These are phyloP conservation scores for Pyricularia pennisetigena DNA, from an alignment of 2,329 filamentous ascomycete genomes.

Conservation along the genomic window DNA sequence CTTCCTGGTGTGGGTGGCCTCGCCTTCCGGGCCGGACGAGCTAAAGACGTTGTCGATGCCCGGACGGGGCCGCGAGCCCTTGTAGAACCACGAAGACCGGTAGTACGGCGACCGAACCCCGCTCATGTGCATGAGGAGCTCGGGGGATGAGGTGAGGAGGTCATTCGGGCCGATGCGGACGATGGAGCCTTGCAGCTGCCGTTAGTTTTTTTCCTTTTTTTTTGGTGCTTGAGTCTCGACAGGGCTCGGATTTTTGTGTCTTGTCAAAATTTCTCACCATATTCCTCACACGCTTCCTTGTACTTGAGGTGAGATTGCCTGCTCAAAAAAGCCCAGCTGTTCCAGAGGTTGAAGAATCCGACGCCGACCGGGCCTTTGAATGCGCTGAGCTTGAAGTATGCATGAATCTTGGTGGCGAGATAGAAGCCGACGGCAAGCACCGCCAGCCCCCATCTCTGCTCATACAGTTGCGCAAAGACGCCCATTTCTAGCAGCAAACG, in stretches of 20 bases:
- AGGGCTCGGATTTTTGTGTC: too few species aligned
- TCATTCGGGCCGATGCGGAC: constrained; percentile 25
- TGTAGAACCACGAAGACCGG: constrained; percentile 19
- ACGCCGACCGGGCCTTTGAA: constrained; percentile 23
- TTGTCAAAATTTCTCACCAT: constrained; percentile 11
- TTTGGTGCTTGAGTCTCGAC: too few species aligned
- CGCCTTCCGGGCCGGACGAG: constrained; percentile 14
- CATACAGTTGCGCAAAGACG: not conserved
- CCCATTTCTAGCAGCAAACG: not conserved
- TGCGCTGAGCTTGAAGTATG: constrained; percentile 18
- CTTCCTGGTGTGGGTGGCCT: constrained; percentile 29
- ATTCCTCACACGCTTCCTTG: constrained; percentile 16
- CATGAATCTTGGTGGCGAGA: not conserved
- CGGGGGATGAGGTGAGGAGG: constrained; percentile 23
- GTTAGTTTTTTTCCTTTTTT: not conserved
- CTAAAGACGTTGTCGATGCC: constrained; percentile 22
- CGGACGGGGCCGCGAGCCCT: constrained; percentile 23
- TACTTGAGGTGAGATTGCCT: constrained; percentile 15
- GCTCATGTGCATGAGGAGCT: constrained; percentile 22
- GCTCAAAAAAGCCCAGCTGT: constrained; percentile 16
- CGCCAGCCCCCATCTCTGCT: not conserved
- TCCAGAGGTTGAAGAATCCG: constrained; percentile 22
- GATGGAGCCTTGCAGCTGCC: constrained; percentile 18
- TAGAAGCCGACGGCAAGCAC: not conserved
- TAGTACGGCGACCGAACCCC: constrained; percentile 20